phyloP scores from a whole-genome alignment of 441 rosid genomes.

The Pelargonium citronellum region DNA sequence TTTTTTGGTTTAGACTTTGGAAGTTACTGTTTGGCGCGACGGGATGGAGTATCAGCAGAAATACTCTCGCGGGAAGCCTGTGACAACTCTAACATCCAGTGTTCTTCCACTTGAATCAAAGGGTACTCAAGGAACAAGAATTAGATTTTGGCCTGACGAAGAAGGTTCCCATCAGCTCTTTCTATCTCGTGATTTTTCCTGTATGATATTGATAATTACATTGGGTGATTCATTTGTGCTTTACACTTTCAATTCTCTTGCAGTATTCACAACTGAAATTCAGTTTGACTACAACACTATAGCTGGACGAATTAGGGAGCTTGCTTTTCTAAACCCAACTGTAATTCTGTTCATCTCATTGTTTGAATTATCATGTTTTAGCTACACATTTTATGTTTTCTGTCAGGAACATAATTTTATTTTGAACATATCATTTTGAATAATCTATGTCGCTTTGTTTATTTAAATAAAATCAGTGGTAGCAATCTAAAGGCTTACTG shows the following conservation, averaged over 20 bases:
- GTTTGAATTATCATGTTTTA: slow-evolving; percentile 10
- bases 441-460: neutral
- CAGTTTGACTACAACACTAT: slow-evolving; percentile 79
- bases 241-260: slow-evolving; percentile 20
- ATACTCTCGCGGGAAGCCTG: slow-evolving; percentile 89
- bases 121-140: slow-evolving; percentile 58
- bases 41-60: slow-evolving; percentile 75
- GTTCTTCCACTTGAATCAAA: slow-evolving; percentile 56
- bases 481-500: slow-evolving; percentile 9
- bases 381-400: neutral
- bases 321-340: slow-evolving; percentile 92
- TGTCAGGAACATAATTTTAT: neutral
- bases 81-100: slow-evolving; percentile 49
- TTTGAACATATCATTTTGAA: neutral
- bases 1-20: slow-evolving; percentile 42
- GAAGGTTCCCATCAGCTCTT: slow-evolving; percentile 48
- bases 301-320: slow-evolving; percentile 84
- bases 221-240: slow-evolving; percentile 17
- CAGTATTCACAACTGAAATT: slow-evolving; percentile 88
- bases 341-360: slow-evolving; percentile 31
- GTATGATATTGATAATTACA: slow-evolving; percentile 8
- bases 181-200: slow-evolving; percentile 4
- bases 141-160: slow-evolving; percentile 95
- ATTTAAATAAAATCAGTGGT: slow-evolving; percentile 4
- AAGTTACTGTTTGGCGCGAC: slow-evolving; percentile 87